Conservation (phyloP, 2,329 filamentous ascomycete genomes). For the Aureobasidium uvarum region DNA sequence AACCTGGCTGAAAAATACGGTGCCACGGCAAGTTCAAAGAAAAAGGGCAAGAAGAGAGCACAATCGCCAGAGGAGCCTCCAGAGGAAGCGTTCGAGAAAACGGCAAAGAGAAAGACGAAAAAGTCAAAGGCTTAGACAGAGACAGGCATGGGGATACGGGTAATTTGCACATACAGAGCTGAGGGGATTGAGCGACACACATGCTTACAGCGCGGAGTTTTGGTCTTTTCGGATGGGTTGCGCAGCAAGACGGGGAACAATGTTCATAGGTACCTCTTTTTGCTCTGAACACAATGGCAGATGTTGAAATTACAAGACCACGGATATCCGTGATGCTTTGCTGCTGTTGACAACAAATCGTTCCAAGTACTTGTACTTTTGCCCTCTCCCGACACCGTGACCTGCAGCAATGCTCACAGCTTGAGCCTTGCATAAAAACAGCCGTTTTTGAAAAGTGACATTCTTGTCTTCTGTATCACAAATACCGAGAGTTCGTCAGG, state of each 20-base stretch:
- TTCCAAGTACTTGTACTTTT: neutral
- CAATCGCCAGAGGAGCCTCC: constrained; percentile 54
- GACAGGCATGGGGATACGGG: neutral
- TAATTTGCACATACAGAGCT: neutral
- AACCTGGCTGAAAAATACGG: constrained; percentile 74
- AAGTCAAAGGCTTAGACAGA: constrained; percentile 12
- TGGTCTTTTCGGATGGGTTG: too few species aligned
- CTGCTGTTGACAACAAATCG: neutral
- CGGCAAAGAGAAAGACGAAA: constrained; percentile 39
- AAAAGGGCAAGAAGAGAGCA: constrained; percentile 45
- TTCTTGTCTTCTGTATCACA: neutral
- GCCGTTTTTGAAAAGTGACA: neutral
- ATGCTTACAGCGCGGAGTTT: constrained; percentile 11
- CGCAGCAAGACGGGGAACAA: too few species aligned
- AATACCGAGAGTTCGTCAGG: neutral
- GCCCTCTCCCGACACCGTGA: neutral
- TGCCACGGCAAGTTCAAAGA: constrained; percentile 40
- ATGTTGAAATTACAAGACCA: too few species aligned
- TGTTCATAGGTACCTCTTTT: neutral
- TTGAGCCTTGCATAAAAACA: too few species aligned
- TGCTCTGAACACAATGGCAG: too few species aligned
- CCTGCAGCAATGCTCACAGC: neutral
- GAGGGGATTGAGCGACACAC: neutral
- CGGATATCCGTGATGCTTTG: neutral
- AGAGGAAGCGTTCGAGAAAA: constrained; percentile 61